Evolutionary conservation across 129 eudicot species (phyloP), one percentile per base, ranked within the genome.

Genomic region (Tagetes patula): DNA sequence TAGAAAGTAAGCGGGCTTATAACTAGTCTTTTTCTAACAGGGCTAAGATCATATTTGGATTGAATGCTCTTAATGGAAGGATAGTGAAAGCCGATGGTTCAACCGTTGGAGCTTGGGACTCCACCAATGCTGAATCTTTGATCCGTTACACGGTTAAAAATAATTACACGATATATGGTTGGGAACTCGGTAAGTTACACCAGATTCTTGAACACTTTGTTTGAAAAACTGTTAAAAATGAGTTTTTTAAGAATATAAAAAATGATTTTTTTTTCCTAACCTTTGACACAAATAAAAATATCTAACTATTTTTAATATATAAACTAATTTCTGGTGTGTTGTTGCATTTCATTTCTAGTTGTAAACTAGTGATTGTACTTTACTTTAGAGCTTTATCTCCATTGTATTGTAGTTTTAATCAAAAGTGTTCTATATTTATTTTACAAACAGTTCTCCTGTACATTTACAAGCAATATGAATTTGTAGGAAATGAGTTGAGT

Each of bases 41-140:
- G 83, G 88, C 98, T 71, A 48, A 43, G 31, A 70, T 87, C 62
- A 74, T 85, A 55, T 92, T 92, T 52, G 98, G 98, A 65, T 75
- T 92, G 39, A 92, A 92, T 68, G 98, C 98, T 61, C 88, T 92
- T 8, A 74, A 64, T 14, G 98, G 98, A 69, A 85, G 89, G 78
- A 13, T 75, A 20, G 36, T 84, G 33, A 63, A 30, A 7, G 33
- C 84, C 2, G 81, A 65, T 69, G 81, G 84, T 72, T 73, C 83
- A 50, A 84, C 92, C 2, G 69, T 52, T 43, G 96, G 96, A 63
- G 83, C 89, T 71, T 92, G 96, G 98, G 87, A 89, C 62, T 77
- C 87, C 75, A 75, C 84, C 5, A 92, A 92, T 67, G 98, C 98
- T 43, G 86, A 85, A 76, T 85, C 90, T 68, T 62, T 89, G 13